These are phyloP conservation scores for Hippophae tibetana DNA, from an alignment of 306 rosid genomes.

Conservation along the genomic window DNA sequence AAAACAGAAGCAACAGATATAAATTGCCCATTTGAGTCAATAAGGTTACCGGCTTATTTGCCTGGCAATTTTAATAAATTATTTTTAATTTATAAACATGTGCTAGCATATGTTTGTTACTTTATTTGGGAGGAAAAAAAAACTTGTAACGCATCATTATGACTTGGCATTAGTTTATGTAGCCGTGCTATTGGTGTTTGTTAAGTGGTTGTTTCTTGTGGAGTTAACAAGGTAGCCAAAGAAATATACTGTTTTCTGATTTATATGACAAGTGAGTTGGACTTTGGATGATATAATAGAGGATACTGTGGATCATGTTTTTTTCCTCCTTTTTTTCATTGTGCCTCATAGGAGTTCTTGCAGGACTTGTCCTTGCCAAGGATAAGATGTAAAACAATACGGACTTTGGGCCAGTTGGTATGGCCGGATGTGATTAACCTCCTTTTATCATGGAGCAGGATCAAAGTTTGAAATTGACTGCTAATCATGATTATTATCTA, in stretches of 20 bases:
- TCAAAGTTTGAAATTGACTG: slow-evolving; percentile 12
- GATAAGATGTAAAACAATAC: slow-evolving; percentile 10
- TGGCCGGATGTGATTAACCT: slow-evolving; percentile 17
- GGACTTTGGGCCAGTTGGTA: slow-evolving; percentile 16
- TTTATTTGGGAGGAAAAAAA: neutral
- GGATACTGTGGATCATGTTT: neutral
- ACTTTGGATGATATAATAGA: neutral
- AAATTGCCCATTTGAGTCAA: no score
- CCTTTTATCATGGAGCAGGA: slow-evolving; percentile 15
- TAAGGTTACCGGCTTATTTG: no score
- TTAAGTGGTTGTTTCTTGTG: neutral
- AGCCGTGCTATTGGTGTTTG: neutral
- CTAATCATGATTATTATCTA: slow-evolving; percentile 14
- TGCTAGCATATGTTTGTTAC: neutral
- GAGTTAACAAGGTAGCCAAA: neutral
- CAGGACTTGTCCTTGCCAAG: slow-evolving; percentile 9
- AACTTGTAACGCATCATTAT: neutral
- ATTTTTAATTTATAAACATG: neutral
- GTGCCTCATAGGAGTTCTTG: slow-evolving; percentile 12
- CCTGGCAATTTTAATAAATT: no score
- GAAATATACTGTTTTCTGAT: no score
- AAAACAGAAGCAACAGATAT: no score
- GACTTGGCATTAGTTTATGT: neutral
- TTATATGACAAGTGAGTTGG: neutral
- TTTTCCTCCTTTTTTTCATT: neutral